These are phyloP conservation scores for Hypoxylon sp. DNA, from an alignment of 2,329 filamentous ascomycete genomes.

Conservation along the genomic window DNA sequence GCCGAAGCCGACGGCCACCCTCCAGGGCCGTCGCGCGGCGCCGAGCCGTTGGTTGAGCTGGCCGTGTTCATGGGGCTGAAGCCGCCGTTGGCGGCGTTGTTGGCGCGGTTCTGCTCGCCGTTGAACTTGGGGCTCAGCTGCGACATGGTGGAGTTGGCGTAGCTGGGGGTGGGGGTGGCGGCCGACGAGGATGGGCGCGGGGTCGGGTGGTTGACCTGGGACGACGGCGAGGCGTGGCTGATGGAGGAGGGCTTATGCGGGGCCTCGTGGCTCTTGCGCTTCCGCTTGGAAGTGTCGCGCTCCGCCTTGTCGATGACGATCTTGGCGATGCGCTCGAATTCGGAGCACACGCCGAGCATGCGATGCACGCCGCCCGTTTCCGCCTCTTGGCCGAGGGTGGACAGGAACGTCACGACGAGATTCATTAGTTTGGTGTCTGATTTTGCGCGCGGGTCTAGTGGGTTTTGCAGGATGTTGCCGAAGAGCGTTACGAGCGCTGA, in stretches of 20 bases:
- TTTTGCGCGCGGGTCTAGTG: conserved; percentile 87
- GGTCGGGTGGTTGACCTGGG: conserved; percentile 28
- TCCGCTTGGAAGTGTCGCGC: conserved; percentile 84
- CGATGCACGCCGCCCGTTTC: conserved; percentile 92
- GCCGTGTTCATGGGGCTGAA: conserved; percentile 60
- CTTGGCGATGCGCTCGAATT: conserved; percentile 94
- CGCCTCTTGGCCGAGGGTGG: conserved; percentile 89
- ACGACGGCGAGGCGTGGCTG: conserved; percentile 47
- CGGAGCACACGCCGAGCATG: conserved; percentile 94
- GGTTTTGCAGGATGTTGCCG: conserved; percentile 96
- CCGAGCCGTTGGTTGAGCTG: conserved; percentile 58
- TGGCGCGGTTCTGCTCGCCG: conserved; percentile 55
- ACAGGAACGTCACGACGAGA: conserved; percentile 91
- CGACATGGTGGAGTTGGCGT: conserved; percentile 49
- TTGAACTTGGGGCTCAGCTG: conserved; percentile 54
- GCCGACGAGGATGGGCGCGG: conserved; percentile 46
- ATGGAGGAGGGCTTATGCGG: conserved; percentile 41
- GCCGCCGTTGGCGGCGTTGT: conserved; percentile 53
- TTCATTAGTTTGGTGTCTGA: conserved; percentile 94
- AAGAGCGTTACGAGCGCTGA: conserved; percentile 95
- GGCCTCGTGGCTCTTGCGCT: conserved; percentile 81
- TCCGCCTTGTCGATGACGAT: conserved; percentile 93
- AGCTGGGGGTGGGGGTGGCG: conserved; percentile 52
- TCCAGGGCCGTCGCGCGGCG: conserved; percentile 61
- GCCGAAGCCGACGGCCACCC: conserved; percentile 59